Conservation (phyloP, 164 flowering plant genomes). For the Nymphaea thermarum region DNA sequence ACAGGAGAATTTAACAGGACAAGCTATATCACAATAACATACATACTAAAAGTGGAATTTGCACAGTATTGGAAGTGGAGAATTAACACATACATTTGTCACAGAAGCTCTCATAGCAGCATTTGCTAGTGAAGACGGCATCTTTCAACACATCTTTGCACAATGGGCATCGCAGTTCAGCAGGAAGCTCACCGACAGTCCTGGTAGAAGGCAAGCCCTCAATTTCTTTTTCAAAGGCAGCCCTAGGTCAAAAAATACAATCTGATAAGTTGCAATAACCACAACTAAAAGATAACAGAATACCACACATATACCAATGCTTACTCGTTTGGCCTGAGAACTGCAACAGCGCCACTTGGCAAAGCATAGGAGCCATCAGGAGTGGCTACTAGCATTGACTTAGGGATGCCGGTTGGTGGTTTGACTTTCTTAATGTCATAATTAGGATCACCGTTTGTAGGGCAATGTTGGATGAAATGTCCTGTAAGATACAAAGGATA, state of each 20-base stretch:
- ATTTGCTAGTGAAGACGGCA: conserved; percentile 95
- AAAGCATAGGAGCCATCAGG: conserved; percentile 97
- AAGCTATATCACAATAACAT: too few relatives aligned
- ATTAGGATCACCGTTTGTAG: conserved; percentile 94
- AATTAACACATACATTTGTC: conserved; percentile 60
- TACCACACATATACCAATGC: conserved; percentile 4
- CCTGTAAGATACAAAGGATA: conserved; percentile 28
- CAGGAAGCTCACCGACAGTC: conserved; percentile 71
- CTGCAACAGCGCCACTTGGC: conserved; percentile 85
- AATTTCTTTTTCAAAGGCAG: conserved; percentile 92
- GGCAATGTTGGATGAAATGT: conserved; percentile 96
- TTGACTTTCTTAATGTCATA: conserved; percentile 75
- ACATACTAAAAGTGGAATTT: too few relatives aligned
- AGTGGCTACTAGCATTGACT: conserved; percentile 85
- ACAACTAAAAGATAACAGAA: not conserved
- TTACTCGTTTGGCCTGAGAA: conserved; percentile 90
- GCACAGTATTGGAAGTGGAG: too few relatives aligned
- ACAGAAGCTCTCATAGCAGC: conserved; percentile 91
- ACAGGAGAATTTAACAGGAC: too few relatives aligned
- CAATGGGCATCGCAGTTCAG: conserved; percentile 84
- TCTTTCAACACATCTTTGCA: conserved; percentile 98
- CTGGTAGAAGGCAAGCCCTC: conserved; percentile 87
- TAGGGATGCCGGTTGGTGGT: conserved; percentile 96
- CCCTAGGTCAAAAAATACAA: conserved; percentile 29
- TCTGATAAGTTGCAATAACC: not conserved